A percentile compares a stretch with the other conserved stretches of the same genome.
Conservation (phyloP, 768 basidiomycete genomes). For the Lactarius psammicola region DNA sequence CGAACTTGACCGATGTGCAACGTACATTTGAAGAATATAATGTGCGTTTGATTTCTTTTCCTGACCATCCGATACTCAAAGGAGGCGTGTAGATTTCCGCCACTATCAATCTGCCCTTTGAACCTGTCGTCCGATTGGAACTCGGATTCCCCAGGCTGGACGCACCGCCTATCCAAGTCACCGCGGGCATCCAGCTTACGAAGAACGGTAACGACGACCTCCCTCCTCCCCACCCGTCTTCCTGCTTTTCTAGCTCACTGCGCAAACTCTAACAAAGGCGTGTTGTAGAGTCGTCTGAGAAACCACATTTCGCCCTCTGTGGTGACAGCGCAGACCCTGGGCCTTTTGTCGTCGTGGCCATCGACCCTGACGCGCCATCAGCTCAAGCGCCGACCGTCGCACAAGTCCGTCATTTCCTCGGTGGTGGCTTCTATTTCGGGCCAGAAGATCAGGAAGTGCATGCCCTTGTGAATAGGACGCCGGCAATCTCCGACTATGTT, state of each 20-base stretch:
- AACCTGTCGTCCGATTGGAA: constrained; percentile 7
- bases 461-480: constrained; percentile 40
- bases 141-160: constrained; percentile 7
- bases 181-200: background rate
- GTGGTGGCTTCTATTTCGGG: constrained; percentile 5
- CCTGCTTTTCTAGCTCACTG: too few species aligned
- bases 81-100: constrained; percentile 2
- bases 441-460: background rate
- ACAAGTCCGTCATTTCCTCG: constrained; percentile 19
- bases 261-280: too few species aligned
- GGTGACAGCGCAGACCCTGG: background rate
- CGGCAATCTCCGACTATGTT: constrained; percentile 42
- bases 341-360: constrained; percentile 18
- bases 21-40: background rate
- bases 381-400: constrained; percentile 4
- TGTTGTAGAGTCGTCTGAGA: background rate
- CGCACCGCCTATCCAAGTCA: background rate
- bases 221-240: too few species aligned
- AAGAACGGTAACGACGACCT: constrained; percentile 6
- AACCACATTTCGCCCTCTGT: background rate
- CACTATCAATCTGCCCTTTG: background rate
- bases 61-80: background rate
- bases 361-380: constrained; percentile 18
- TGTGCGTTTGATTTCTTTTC: background rate
- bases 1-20: background rate